Conservation (phyloP, 768 basidiomycete species). For the Leccinum olivaceopallidum region DNA sequence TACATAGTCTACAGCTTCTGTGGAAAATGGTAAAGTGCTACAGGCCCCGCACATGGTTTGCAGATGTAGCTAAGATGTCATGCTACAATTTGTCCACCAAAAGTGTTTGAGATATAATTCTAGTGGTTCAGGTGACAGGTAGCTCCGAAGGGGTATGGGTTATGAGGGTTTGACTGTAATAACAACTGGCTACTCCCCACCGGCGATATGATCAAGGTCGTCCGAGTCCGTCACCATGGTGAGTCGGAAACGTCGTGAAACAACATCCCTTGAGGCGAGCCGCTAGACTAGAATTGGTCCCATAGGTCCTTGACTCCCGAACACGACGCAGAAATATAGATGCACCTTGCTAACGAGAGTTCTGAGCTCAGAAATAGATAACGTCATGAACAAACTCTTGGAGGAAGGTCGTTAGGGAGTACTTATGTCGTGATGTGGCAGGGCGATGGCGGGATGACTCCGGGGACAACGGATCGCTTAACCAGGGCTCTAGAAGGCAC, state of each 20-base stretch:
- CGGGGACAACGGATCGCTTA: neutral
- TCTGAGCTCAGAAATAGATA: neutral
- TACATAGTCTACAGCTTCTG: too few species aligned
- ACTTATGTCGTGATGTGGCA: too few species aligned
- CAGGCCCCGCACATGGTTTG: too few species aligned
- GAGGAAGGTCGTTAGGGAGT: too few species aligned
- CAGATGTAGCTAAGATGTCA: too few species aligned
- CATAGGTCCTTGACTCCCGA: neutral
- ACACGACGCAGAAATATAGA: neutral
- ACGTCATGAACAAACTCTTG: neutral
- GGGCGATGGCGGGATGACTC: neutral
- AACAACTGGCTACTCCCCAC: neutral
- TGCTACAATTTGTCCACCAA: too few species aligned
- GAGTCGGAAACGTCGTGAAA: neutral
- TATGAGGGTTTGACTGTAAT: too few species aligned
- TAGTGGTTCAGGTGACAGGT: too few species aligned
- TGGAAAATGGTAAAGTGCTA: too few species aligned
- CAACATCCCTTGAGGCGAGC: neutral
- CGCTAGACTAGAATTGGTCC: neutral
- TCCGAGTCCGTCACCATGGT: neutral
- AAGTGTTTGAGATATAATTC: too few species aligned
- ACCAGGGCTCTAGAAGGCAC: neutral
- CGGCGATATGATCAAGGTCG: neutral
- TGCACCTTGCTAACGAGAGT: neutral
- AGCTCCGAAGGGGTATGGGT: too few species aligned